Conservation (phyloP, 371 early-diverging fungal species). For the Nematocida sp. region DNA sequence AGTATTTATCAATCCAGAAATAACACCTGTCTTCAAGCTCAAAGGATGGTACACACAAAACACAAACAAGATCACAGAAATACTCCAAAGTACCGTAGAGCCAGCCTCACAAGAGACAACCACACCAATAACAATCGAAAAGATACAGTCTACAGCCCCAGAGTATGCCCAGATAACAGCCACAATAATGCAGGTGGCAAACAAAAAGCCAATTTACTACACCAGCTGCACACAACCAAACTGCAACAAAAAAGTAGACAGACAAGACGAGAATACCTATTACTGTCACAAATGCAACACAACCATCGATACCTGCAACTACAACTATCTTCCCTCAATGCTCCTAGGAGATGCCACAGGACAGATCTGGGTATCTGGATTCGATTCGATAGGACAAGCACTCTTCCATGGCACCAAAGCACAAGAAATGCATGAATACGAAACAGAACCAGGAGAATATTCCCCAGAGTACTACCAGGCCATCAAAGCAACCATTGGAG, state of each 20-base stretch:
- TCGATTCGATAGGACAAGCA: conserved; percentile 72
- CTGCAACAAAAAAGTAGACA: conserved; percentile 77
- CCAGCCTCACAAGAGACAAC: conserved; percentile 67
- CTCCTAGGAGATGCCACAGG: conserved; percentile 73
- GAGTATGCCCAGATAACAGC: conserved; percentile 66
- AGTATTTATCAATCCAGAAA: conserved; percentile 72
- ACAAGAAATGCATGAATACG: conserved; percentile 59
- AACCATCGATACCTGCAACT: conserved; percentile 68
- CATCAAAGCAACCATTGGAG: background rate
- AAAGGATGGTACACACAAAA: conserved; percentile 74
- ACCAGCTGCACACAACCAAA: conserved; percentile 70
- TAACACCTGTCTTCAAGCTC: conserved; percentile 72
- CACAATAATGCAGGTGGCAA: conserved; percentile 68
- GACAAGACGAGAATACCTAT: conserved; percentile 63
- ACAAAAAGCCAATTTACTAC: conserved; percentile 70
- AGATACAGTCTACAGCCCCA: conserved; percentile 49
- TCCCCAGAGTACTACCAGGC: conserved; percentile 3
- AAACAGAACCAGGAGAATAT: background rate
- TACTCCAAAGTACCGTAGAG: background rate
- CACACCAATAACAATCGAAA: conserved; percentile 68
- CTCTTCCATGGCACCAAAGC: conserved; percentile 71
- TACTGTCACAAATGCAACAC: conserved; percentile 84
- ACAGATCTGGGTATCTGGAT: conserved; percentile 72
- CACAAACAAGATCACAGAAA: conserved; percentile 42
- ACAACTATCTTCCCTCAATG: conserved; percentile 67